phyloP scores from a whole-genome alignment of 768 basidiomycete species.

The Serendipita indica region DNA sequence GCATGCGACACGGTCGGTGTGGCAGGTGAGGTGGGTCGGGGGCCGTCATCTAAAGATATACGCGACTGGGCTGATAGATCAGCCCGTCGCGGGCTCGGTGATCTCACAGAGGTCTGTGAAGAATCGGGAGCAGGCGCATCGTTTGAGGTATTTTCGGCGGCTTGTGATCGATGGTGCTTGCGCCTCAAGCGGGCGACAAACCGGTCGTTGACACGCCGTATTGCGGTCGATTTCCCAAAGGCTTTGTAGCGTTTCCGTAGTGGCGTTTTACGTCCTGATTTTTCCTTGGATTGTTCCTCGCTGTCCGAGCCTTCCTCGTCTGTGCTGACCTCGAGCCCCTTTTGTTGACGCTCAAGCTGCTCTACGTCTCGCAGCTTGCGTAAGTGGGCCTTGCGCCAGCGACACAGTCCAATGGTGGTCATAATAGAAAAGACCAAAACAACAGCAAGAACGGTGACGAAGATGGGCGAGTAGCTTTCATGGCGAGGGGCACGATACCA shows the following conservation, averaged over 20 bases:
- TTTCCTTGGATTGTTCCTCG: too few species aligned
- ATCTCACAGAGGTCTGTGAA: too few species aligned
- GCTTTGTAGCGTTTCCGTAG: too few species aligned
- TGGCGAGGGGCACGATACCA: not conserved
- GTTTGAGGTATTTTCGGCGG: too few species aligned
- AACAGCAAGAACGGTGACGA: conserved; percentile 5
- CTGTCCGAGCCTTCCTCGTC: not conserved
- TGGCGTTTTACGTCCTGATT: too few species aligned
- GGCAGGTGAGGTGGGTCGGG: too few species aligned
- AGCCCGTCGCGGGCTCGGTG: too few species aligned
- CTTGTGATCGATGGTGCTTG: too few species aligned
- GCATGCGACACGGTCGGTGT: too few species aligned
- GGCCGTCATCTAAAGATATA: too few species aligned
- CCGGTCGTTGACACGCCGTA: not conserved
- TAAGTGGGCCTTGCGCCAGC: not conserved
- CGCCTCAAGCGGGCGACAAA: not conserved
- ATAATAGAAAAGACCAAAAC: not conserved
- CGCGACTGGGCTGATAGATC: too few species aligned
- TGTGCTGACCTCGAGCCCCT: not conserved
- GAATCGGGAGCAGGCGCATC: too few species aligned
- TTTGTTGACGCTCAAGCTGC: not conserved
- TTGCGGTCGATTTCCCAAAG: not conserved
- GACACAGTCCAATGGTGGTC: conserved; percentile 3
- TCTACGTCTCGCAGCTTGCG: not conserved
- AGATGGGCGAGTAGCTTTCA: not conserved